A percentile compares a stretch with the other conserved stretches of the same genome.
Evolutionary conservation across 2,329 filamentous ascomycete genomes (phyloP).

Genomic region (Trichophyton schoenleinii): DNA sequence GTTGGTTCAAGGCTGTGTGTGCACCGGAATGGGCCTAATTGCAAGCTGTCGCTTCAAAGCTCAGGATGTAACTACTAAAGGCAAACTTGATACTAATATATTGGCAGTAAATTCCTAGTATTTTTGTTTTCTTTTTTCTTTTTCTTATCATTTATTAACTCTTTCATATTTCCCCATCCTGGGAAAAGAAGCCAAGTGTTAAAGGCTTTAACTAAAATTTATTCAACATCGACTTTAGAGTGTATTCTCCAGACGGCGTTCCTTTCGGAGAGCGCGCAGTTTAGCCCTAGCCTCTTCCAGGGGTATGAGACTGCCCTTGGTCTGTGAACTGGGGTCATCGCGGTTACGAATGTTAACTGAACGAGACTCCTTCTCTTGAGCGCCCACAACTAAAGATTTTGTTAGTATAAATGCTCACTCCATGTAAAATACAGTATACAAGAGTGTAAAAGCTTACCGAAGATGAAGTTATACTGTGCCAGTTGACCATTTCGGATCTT

Average conservation of each 20-base stretch:
- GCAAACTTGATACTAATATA: no score
- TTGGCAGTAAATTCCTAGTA: no score
- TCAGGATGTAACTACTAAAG: no score
- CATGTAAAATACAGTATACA: neutral
- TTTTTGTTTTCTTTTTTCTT: no score
- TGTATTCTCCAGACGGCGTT: slow-evolving; percentile 32
- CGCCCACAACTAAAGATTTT: slow-evolving; percentile 43
- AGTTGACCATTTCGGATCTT: slow-evolving; percentile 40
- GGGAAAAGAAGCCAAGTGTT: no score
- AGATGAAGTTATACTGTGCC: slow-evolving; percentile 41
- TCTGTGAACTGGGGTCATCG: slow-evolving; percentile 50
- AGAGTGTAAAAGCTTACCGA: slow-evolving; percentile 25
- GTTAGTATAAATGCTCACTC: neutral
- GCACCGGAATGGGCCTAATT: no score
- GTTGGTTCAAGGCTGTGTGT: no score
- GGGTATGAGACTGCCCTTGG: slow-evolving; percentile 49
- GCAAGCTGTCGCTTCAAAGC: no score
- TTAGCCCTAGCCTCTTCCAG: slow-evolving; percentile 47
- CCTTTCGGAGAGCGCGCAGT: slow-evolving; percentile 36
- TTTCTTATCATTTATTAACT: no score
- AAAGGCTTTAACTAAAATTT: no score
- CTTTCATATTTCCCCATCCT: no score
- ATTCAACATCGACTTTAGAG: slow-evolving; percentile 17
- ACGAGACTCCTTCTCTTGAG: slow-evolving; percentile 46
- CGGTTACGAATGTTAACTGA: slow-evolving; percentile 53